Percentiles rank a stretch among this genome's conserved stretches.
phyloP scores from a whole-genome alignment of 2,329 filamentous ascomycete species.

The Aspergillus calidoustus region DNA sequence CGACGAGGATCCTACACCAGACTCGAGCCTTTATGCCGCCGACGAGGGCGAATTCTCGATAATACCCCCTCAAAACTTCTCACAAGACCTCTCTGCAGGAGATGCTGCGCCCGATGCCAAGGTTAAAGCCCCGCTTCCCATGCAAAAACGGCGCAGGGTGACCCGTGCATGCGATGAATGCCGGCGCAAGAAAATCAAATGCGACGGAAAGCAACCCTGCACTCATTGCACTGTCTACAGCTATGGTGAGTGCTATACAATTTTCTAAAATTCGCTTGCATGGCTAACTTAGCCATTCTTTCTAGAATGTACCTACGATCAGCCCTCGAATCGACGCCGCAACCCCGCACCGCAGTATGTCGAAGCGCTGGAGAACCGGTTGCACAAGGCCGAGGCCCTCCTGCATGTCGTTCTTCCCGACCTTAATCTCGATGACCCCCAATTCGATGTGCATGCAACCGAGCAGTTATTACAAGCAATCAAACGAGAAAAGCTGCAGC shows the following conservation, averaged over 20 bases:
- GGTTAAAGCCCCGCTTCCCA: slow-evolving; percentile 51
- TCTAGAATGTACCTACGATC: slow-evolving; percentile 91
- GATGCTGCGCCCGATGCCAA: slow-evolving; percentile 33
- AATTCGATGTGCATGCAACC: slow-evolving; percentile 75
- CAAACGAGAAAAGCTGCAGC: slow-evolving; percentile 40
- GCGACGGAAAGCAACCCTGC: slow-evolving; percentile 83
- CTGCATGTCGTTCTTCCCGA: slow-evolving; percentile 81
- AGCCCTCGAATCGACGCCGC: slow-evolving; percentile 86
- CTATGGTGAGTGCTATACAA: slow-evolving; percentile 71
- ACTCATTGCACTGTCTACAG: slow-evolving; percentile 98
- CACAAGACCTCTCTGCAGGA: slow-evolving; percentile 23
- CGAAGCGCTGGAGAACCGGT: slow-evolving; percentile 79
- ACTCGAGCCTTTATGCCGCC: slow-evolving; percentile 25
- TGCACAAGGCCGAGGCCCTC: slow-evolving; percentile 81
- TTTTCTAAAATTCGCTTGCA: neutral
- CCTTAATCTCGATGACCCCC: slow-evolving; percentile 82
- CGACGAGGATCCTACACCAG: slow-evolving; percentile 35
- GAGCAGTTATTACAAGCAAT: slow-evolving; percentile 63
- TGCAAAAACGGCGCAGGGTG: slow-evolving; percentile 77
- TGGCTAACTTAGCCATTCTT: slow-evolving; percentile 1
- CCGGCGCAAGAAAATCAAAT: slow-evolving; percentile 85
- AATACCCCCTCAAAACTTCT: slow-evolving; percentile 20
- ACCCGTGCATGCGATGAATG: slow-evolving; percentile 84
- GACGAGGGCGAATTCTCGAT: slow-evolving; percentile 24
- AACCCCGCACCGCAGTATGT: slow-evolving; percentile 94